Base-by-base conservation (phyloP, 1,284 basidiomycete species). In the Cryptococcus maquisensis region DNA sequence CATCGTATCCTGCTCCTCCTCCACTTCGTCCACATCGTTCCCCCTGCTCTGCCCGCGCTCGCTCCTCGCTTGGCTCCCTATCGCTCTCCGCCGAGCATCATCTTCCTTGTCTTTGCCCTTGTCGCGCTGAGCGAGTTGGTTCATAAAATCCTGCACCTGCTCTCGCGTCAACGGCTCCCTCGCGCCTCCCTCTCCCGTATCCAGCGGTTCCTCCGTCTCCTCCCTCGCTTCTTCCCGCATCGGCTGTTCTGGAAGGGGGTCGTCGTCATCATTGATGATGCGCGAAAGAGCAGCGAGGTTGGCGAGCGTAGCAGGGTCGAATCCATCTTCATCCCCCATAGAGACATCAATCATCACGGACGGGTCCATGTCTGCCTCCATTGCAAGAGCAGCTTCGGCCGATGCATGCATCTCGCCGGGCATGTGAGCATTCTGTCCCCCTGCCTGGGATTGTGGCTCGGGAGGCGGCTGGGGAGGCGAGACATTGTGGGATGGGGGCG, bases 231-330 rank as follows among this genome's bases (percentile, higher is more conserved):
- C 46, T 16, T 47, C 28, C 26, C 4, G 9, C 3, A 21, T 32
- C 28, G 6, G 28, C 28, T 32, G 7, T 32, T 10, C 28, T 21
- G 49, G 42, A 5, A 54, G 39, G 4, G 39, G 35, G 16, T 61
- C 61, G 18, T 66, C 63, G n/a, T 59, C 62, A 7, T 63, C 60
- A 10, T 53, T 56, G 9, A 51, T 49, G 18, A 74, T 68, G 4
- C 65, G 51, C 7, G 68, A 71, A 15, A 74, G 50, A 0, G 71
- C 72, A 21, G 71, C 72, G 35, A 74, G 63, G 54, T 73, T 71
- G 9, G 70, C 72, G 5, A 74, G 59, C 36, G 67, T 74, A 18
- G 61, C 68, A 1, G 69, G 70, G 50, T 74, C 72, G 24, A 73
- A 67, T 0, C 56, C 63, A 36, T 64, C 61, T 28, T 61, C 62